These are phyloP conservation scores for Lentinula aciculospora DNA, from an alignment of 768 basidiomycete species.

Conservation along the genomic window DNA sequence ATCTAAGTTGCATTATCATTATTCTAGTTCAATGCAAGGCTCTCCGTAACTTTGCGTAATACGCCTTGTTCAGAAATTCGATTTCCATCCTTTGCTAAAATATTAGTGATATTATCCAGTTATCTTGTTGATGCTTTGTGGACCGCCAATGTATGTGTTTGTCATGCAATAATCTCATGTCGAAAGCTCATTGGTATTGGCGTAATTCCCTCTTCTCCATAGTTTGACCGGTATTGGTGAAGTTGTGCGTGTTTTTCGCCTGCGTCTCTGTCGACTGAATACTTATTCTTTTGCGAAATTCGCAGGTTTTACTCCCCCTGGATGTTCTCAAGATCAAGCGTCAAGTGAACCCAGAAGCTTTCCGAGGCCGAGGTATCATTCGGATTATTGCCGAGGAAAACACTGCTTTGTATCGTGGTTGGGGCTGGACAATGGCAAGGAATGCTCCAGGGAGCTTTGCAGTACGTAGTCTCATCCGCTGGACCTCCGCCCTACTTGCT, in stretches of 20 bases:
- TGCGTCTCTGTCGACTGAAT: background rate
- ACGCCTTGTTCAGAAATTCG: too few relatives aligned
- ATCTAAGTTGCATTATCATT: too few relatives aligned
- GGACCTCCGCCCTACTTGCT: background rate
- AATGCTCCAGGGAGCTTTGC: slow-evolving; percentile 96
- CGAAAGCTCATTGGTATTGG: too few relatives aligned
- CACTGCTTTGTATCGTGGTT: slow-evolving; percentile 88
- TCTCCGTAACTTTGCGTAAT: too few relatives aligned
- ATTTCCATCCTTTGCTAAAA: too few relatives aligned
- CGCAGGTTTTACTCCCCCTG: slow-evolving; percentile 84
- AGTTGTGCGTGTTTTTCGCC: slow-evolving; percentile 57
- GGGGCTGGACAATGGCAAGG: slow-evolving; percentile 98
- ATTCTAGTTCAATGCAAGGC: too few relatives aligned
- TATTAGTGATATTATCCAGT: too few relatives aligned
- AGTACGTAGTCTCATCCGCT: slow-evolving; percentile 38
- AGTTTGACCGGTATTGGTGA: slow-evolving; percentile 86
- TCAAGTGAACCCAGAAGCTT: slow-evolving; percentile 97
- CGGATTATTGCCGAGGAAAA: slow-evolving; percentile 92
- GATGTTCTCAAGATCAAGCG: slow-evolving; percentile 98
- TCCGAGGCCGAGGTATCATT: slow-evolving; percentile 88
- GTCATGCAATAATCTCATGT: too few relatives aligned
- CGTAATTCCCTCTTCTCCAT: slow-evolving; percentile 9
- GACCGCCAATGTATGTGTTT: too few relatives aligned
- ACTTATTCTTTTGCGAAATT: background rate
- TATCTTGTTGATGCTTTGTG: too few relatives aligned